Base-by-base conservation (phyloP, 139 green algal species). In the Mychonastes homosphaera region DNA sequence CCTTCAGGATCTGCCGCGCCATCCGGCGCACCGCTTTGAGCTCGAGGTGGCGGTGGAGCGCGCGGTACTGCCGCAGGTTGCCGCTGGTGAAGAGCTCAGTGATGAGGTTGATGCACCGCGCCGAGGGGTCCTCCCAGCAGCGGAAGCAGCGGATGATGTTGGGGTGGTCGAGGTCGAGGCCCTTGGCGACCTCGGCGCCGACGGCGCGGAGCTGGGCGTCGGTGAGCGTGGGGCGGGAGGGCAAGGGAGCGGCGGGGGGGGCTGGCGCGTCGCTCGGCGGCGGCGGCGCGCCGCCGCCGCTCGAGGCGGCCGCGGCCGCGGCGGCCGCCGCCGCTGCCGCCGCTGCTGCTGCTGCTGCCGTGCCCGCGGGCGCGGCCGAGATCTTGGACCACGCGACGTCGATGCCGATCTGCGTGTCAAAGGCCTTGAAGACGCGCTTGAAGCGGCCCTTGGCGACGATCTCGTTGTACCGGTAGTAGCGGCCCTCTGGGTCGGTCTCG, bases 371-470 rank as follows among this genome's bases (percentile, higher is more conserved):
- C 38, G 72, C 62, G 12, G 64, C 72, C 24, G 58, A 61, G 28
- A 95, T 87, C 60, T 93, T 95, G 78, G 76, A 86, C 88, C 88
- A 96, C 6, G 88, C 88, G 8, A 96, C 76, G 40, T 96, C 88
- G 10, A 94, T 85, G 59, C 88, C 88, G 23, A 84, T 78, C 62
- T 83, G 72, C 57, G 84, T 81, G 63, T 92, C 82, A 46, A 90
- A 92, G 28, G 71, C 84, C 33, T 76, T 79, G 67, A 77, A 92
- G 19, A 92, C 81, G 39, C 58, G 61, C 74, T 95, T 95, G 69
- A 94, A 95, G 21, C 85, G 73, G 5, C 87, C 87, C 15, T 58
- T 64, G 28, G 83, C 86, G 19, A 91, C 75, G 18, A 73, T 27
- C 60, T 86, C 76, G 6, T 58, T 53, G 19, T 29, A 65, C 38